Base-by-base conservation (phyloP, 495 filamentous ascomycete species). In the Tuber melanosporum region DNA sequence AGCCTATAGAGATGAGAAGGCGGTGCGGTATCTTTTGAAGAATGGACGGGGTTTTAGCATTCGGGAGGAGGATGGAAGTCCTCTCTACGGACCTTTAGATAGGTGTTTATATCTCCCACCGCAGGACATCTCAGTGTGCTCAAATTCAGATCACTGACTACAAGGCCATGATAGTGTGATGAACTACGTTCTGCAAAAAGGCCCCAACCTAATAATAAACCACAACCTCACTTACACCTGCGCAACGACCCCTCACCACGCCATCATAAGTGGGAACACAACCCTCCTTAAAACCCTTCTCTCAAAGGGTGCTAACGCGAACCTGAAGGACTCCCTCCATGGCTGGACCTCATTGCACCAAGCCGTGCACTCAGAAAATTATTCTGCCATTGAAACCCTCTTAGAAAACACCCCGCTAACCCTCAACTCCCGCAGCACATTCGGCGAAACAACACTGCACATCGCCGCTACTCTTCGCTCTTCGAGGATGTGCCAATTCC, bases 261-360 rank as follows among this genome's bases (percentile, higher is more conserved):
- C 57, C 32, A 36, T 66, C 57, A 66, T 66, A 26, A 66, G 57
- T 36, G 57, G 57, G 57, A 66, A 66, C 32, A 66, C 57, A 66
- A 19, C 26, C 26, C 57, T 66, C 57, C 57, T 66, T 66, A 66
- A 66, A 66, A 66, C 57, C 57, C 57, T 66, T 26, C 57, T 66
- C 26, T 32, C 57, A 66, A 66, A 66, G 32, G 57, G 57, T 66
- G 57, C 57, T 66, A 66, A 66, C 14, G 57, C 57, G 3, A 32
- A 66, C 57, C 15, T 66, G 26, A 66, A 36, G 26, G 57, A 66
- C 26, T 32, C 57, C 14, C 57, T 66, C 57, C 57, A 66, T 32
- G 57, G 57, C 26, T 66, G 57, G 57, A 66, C 26, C 4, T 66
- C 57, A 66, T 36, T 66, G 26, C 57, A 66, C 57, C 57, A 66